Base-by-base conservation (phyloP, 805 yeast species). In the Starmerella potacharoeniae region DNA sequence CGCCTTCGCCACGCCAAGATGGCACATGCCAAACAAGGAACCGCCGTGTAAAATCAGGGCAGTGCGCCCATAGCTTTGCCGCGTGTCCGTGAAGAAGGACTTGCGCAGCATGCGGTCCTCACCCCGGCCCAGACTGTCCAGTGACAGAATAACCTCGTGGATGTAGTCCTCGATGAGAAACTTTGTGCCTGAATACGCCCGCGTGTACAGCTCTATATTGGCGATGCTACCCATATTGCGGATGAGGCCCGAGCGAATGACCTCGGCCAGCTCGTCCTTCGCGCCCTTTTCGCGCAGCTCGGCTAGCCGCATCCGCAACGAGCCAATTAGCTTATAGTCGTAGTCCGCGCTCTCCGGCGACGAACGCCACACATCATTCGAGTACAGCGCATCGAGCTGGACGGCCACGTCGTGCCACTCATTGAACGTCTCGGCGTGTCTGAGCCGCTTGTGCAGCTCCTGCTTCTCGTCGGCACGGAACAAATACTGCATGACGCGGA, bases 41-140 rank as follows among this genome's bases (percentile, higher is more conserved):
- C 98, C 97, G 33, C 98, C 98, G 69, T 93, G 97, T 30, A 93
- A 72, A 40, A 91, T 79, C 55, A 93, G 73, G 0, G 97, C 97
- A 0, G 97, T 88, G 49, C 87, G 79, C 0, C 98, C 98, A 67
- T 85, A 79, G 0, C 95, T 82, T 66, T 88, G 89, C 62, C 86
- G 78, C 16, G 86, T 87, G 70, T 83, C 96, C 66, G 82, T 93
- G 71, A 84, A 89, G 68, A 86, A 87, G n/a, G 55, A 29, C 30
- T 40, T 35, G 28, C 43, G 33, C 69, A 79, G 89, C 59, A 78
- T 75, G 63, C 71, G 48, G 28, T 54, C 54, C 66, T 49, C 60
- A 62, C 29, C 29, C n/a, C 52, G 48, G 17, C 33, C 33, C 36
- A 86, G 70, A 61, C 76, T 82, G 51, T 77, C 76, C 49, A 93